Evolutionary conservation across 371 early-diverging fungal genomes (phyloP).

Genomic region (Dinochytrium kinnereticum): DNA sequence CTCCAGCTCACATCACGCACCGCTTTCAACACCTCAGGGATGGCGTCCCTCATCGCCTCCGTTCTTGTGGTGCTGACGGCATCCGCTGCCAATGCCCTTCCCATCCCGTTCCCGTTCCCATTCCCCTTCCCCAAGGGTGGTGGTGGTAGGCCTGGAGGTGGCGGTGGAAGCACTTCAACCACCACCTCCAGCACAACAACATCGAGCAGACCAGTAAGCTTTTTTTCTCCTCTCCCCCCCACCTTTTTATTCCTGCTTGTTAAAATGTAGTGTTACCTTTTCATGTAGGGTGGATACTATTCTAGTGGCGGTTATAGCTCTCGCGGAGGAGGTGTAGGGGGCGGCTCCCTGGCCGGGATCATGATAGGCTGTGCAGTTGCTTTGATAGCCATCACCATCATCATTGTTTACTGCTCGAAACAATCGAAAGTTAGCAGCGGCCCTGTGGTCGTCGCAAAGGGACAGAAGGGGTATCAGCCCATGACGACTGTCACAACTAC

Average conservation of each 20-base stretch:
- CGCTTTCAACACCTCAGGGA: too few relatives aligned
- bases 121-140: constrained; percentile 13
- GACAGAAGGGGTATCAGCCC: neutral
- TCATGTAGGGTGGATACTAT: neutral
- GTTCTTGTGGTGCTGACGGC: too few relatives aligned
- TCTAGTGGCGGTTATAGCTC: neutral
- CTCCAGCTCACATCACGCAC: too few relatives aligned
- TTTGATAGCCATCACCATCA: neutral
- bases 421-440: neutral
- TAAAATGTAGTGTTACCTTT: neutral
- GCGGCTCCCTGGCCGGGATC: neutral
- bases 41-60: too few relatives aligned
- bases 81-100: neutral
- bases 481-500: neutral
- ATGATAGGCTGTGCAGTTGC: neutral
- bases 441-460: neutral
- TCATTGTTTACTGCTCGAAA: neutral
- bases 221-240: too few relatives aligned
- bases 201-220: too few relatives aligned
- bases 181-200: too few relatives aligned
- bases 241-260: too few relatives aligned
- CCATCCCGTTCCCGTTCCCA: constrained; percentile 2
- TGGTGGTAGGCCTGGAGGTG: constrained; percentile 7
- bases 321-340: neutral
- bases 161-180: neutral